Evolutionary conservation across 768 basidiomycete species (phyloP).

Genomic region (Myochromella boudieri): DNA sequence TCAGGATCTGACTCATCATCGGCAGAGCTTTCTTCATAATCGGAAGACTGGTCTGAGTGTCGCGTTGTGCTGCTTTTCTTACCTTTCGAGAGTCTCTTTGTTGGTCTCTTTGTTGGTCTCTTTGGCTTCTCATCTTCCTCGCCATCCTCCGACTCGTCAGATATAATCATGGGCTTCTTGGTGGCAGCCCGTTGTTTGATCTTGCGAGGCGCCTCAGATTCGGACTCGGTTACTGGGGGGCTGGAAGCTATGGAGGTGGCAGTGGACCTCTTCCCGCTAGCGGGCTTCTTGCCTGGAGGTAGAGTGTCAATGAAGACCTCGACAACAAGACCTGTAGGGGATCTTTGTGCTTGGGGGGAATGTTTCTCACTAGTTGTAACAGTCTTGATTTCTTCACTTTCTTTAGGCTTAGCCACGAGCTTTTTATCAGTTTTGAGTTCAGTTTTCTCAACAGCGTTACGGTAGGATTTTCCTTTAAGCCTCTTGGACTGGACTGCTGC

Average conservation of each 20-base stretch:
- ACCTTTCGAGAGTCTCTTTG: constrained; percentile 19
- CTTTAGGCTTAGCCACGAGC: constrained; percentile 4
- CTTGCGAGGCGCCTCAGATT: constrained; percentile 34
- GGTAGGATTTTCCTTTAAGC: constrained; percentile 73
- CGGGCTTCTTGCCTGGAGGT: constrained; percentile 19
- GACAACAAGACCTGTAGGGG: constrained; percentile 41
- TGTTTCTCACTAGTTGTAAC: constrained; percentile 13
- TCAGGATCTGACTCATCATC: constrained; percentile 33
- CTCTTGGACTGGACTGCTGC: constrained; percentile 58
- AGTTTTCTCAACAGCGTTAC: constrained; percentile 51
- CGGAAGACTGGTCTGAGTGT: constrained; percentile 33
- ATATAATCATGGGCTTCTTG: constrained; percentile 45
- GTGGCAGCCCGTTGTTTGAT: constrained; percentile 39
- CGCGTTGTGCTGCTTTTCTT: constrained; percentile 20
- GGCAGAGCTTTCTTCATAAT: constrained; percentile 37
- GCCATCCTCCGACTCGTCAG: constrained; percentile 51
- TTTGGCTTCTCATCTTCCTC: constrained; percentile 26
- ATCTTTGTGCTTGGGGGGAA: constrained; percentile 17
- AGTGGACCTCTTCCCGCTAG: constrained; percentile 22
- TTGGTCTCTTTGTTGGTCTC: constrained; percentile 22
- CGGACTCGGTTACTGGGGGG: constrained; percentile 36
- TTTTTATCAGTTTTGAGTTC: constrained; percentile 24
- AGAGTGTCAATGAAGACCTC: constrained; percentile 57
- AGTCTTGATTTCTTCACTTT: constrained; percentile 10
- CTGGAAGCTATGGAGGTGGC: constrained; percentile 33